Percentiles rank a stretch among this genome's conserved stretches.
These are phyloP conservation scores for Celoporthe dispersa DNA, from an alignment of 2,329 filamentous ascomycete genomes.

Conservation along the genomic window DNA sequence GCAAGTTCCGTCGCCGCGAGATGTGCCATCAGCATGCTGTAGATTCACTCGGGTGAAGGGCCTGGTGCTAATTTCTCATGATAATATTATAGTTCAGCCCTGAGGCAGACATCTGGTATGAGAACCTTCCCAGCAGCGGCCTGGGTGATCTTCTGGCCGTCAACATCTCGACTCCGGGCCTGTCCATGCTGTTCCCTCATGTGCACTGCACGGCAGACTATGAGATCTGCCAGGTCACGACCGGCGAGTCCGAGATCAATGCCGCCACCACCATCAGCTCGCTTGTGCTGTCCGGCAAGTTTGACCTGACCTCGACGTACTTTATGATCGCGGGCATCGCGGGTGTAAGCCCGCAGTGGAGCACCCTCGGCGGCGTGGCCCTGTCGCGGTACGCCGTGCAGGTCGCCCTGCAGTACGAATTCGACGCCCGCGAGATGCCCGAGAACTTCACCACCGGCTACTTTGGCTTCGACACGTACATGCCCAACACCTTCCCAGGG, in stretches of 20 bases:
- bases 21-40: background rate
- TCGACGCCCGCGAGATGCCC: constrained; percentile 72
- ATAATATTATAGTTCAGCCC: constrained; percentile 60
- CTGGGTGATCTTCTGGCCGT: constrained; percentile 60
- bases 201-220: constrained; percentile 66
- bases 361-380: constrained; percentile 68
- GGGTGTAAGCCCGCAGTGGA: constrained; percentile 71
- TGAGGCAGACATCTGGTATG: constrained; percentile 66
- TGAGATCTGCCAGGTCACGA: constrained; percentile 69
- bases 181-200: constrained; percentile 68
- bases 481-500: constrained; percentile 60
- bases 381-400: constrained; percentile 74
- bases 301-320: constrained; percentile 70
- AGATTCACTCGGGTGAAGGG: too few relatives aligned
- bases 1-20: too few relatives aligned
- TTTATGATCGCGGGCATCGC: constrained; percentile 75
- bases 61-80: constrained; percentile 5
- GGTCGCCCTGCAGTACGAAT: constrained; percentile 76
- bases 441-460: constrained; percentile 70
- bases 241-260: constrained; percentile 75
- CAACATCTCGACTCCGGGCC: constrained; percentile 63
- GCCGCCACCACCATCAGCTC: constrained; percentile 69
- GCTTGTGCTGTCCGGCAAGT: constrained; percentile 62
- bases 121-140: constrained; percentile 48
- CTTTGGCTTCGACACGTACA: constrained; percentile 63